These are phyloP conservation scores for Fusarium pseudonygamai DNA, from an alignment of 2,329 filamentous ascomycete species.

Conservation along the genomic window DNA sequence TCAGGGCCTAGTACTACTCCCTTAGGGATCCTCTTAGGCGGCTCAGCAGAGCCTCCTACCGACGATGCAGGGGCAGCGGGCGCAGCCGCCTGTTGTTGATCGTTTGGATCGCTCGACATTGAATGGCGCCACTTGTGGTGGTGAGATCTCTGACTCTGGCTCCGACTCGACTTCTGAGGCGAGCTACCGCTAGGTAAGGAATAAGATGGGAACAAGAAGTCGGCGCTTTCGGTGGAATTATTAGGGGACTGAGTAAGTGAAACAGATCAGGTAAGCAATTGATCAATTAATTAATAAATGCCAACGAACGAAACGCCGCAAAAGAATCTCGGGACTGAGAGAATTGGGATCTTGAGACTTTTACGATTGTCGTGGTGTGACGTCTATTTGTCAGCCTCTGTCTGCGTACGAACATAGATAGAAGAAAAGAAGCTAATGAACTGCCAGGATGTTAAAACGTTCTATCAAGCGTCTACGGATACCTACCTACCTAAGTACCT, in stretches of 20 bases:
- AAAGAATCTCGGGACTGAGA: conserved; percentile 1
- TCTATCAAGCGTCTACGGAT: no score
- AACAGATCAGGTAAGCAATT: background rate
- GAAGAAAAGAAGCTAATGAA: conserved; percentile 7
- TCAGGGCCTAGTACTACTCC: conserved; percentile 81
- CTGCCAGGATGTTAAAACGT: background rate
- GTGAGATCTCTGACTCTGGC: conserved; percentile 11
- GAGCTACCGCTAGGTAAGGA: conserved; percentile 5
- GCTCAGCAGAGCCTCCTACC: conserved; percentile 42
- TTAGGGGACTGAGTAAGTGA: background rate
- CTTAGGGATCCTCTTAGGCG: conserved; percentile 69
- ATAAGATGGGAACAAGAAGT: conserved; percentile 7
- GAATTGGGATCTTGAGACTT: background rate
- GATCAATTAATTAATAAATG: background rate
- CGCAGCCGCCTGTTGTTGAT: conserved; percentile 36
- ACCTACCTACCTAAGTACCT: no score
- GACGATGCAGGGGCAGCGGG: conserved; percentile 33
- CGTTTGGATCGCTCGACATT: conserved; percentile 42
- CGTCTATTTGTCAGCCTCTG: conserved; percentile 38
- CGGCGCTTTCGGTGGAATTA: conserved; percentile 11
- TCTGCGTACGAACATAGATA: background rate
- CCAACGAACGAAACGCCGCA: background rate
- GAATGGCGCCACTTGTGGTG: conserved; percentile 28
- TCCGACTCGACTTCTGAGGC: background rate
- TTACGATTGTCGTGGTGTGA: conserved; percentile 33